Evolutionary conservation across 176 grass and related monocot genomes (phyloP).

Genomic region (Luzula sylvatica): DNA sequence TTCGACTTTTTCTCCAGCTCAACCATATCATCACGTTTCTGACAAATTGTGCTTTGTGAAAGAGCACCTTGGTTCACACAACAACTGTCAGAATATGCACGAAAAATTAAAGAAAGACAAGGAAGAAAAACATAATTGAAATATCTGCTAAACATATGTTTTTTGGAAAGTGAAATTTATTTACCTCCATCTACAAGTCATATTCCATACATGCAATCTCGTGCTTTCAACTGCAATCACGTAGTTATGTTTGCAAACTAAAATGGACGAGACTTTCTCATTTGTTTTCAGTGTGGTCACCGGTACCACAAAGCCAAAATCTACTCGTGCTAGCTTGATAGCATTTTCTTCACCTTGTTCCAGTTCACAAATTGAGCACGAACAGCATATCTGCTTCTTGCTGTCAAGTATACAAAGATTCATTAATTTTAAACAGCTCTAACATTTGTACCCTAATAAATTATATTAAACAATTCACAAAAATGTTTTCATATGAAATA

Average conservation of each 20-base stretch:
- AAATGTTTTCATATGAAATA: no score
- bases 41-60: no score
- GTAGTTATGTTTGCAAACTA: constrained; percentile 70
- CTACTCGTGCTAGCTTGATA: constrained; percentile 53
- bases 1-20: no score
- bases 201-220: constrained; percentile 75
- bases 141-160: no score
- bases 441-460: no score
- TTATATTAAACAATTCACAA: constrained; percentile 4
- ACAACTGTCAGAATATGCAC: not conserved
- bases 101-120: not conserved
- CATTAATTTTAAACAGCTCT: not conserved
- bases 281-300: constrained; percentile 45
- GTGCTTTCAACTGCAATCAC: constrained; percentile 45
- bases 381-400: constrained; percentile 40
- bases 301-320: constrained; percentile 59
- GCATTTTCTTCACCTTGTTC: constrained; percentile 40
- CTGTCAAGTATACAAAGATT: constrained; percentile 26
- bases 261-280: constrained; percentile 48
- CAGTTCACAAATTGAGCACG: constrained; percentile 47
- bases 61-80: no score
- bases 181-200: constrained; percentile 67
- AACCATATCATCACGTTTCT: no score
- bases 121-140: no score
- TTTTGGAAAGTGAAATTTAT: not conserved